Base-by-base conservation (phyloP, 164 flowering plant species). In the Magnolia changhungtana region DNA sequence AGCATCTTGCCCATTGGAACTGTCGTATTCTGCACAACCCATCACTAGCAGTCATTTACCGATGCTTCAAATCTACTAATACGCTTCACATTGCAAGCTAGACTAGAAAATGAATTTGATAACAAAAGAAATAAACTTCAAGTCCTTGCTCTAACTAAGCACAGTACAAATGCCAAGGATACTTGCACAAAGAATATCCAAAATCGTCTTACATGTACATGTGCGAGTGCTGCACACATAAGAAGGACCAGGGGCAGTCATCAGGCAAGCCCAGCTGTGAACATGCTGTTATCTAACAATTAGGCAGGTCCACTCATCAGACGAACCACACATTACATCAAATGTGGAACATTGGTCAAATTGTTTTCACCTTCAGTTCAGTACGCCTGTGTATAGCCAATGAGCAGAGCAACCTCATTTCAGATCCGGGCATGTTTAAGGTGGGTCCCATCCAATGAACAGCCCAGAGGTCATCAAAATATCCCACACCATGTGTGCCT, bases 1-100 rank as follows among this genome's bases (percentile, higher is more conserved):
- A 79, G 86, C 90, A 75, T 88, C 88, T 71, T 85, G 86, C 67
- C 55, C 78, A 77, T 80, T 58, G 78, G 75, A 73, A 72, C 68
- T 72, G 81, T 78, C 77, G 64, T 77, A 61, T 68, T 86, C 98
- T 89, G 93, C 86, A 88, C 61, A 81, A 72, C 6, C 55, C 72
- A 78, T 21, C 19, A 55, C 29, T 66, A 63, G 31, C 18, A 78
- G 67, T 73, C 65, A 76, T 49, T 79, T 50, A 64, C 37, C 11
- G 2, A 55, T 20, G 49, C 49, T 29, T 10, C 11, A 23, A 19
- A 55, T 6, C n/a, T 7, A 58, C 18, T 37, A 37, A 37, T 37
- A 37, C 0, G 45, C 45, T 37, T 37, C 45, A 37, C 7, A 37
- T 37, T 0, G 45, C 45, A 37, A 37, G 45, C 45, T 37, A 37